Evolutionary conservation across 768 basidiomycete genomes (phyloP).

Genomic region (Auricularia sp.): DNA sequence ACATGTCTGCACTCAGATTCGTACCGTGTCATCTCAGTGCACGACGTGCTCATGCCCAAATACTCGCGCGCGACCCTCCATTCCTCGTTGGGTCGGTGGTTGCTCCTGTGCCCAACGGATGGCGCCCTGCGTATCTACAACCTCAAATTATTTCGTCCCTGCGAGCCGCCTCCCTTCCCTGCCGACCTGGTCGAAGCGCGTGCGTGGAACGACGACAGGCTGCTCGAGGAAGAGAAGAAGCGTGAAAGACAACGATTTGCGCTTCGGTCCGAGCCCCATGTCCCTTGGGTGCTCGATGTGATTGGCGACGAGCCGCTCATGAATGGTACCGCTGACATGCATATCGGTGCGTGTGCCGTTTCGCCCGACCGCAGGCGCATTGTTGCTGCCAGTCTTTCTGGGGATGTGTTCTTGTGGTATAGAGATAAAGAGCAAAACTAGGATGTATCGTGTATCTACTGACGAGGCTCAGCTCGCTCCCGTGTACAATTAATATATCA

Average conservation of each 20-base stretch:
- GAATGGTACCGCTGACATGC: background rate
- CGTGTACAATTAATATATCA: too few species aligned
- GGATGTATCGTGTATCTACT: too few species aligned
- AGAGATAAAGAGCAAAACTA: background rate
- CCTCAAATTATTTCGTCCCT: constrained; percentile 34
- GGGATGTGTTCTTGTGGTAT: background rate
- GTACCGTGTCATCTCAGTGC: constrained; percentile 49
- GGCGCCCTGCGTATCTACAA: constrained; percentile 36
- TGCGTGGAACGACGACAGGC: background rate
- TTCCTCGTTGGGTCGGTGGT: constrained; percentile 33
- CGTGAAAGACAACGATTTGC: background rate
- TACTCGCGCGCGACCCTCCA: constrained; percentile 20
- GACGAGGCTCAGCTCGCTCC: too few species aligned
- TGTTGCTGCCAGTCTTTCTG: background rate
- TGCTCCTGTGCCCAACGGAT: constrained; percentile 37
- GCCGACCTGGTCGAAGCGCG: constrained; percentile 11
- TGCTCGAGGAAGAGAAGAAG: background rate
- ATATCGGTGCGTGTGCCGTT: background rate
- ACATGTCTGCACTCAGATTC: constrained; percentile 35
- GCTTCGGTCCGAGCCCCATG: background rate
- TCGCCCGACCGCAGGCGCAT: background rate
- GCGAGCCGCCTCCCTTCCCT: constrained; percentile 34
- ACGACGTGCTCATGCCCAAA: constrained; percentile 27
- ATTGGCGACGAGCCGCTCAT: background rate
- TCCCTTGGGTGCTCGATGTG: background rate